Conservation (phyloP, 75 land plant species). For the Chamaecyparis obtusa region DNA sequence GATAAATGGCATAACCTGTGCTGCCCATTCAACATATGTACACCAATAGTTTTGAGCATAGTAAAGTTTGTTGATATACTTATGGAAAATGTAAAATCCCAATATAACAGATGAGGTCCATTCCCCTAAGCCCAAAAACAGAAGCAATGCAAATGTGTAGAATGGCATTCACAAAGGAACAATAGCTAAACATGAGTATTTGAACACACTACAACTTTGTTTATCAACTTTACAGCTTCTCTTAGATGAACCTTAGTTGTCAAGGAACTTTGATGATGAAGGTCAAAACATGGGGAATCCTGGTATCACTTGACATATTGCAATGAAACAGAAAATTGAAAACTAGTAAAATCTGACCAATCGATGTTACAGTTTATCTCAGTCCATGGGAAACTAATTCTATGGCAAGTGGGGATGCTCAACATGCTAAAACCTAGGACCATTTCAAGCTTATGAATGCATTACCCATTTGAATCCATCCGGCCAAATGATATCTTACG, state of each 20-base stretch:
- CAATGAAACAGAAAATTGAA: background rate
- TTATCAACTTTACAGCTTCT: background rate
- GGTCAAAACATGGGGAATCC: background rate
- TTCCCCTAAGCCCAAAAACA: background rate
- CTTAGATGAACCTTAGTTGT: background rate
- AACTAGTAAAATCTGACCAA: background rate
- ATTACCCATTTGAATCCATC: background rate
- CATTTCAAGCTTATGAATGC: background rate
- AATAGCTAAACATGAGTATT: background rate
- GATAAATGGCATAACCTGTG: background rate
- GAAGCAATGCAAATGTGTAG: background rate
- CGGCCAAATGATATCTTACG: background rate
- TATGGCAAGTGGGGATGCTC: background rate
- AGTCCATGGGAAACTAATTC: background rate
- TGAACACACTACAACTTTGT: background rate
- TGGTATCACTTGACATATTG: background rate
- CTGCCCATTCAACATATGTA: background rate
- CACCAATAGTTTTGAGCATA: background rate
- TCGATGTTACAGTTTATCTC: background rate
- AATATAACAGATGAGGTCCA: background rate
- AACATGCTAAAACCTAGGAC: background rate
- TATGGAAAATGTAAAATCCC: background rate
- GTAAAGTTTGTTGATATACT: background rate
- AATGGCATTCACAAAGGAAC: background rate
- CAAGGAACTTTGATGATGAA: background rate